phyloP scores from a whole-genome alignment of 2,329 filamentous ascomycete genomes.

The Botrytis pseudocinerea region DNA sequence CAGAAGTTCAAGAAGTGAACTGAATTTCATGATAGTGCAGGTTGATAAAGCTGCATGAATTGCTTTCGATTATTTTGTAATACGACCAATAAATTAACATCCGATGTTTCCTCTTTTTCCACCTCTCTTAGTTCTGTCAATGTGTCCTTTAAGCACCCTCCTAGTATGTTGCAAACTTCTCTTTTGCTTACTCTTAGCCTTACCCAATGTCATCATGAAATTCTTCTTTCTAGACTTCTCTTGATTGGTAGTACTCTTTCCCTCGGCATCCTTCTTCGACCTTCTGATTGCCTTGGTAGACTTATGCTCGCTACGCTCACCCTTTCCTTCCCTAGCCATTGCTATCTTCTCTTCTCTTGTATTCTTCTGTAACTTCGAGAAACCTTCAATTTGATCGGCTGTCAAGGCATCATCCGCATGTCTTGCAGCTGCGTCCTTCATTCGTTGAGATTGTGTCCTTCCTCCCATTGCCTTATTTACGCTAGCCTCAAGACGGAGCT shows the following conservation, averaged over 20 bases:
- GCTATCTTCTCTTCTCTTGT: slow-evolving; percentile 90
- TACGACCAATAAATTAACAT: slow-evolving; percentile 29
- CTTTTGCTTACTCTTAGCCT: slow-evolving; percentile 95
- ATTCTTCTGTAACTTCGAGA: slow-evolving; percentile 75
- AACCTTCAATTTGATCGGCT: slow-evolving; percentile 86
- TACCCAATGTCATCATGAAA: slow-evolving; percentile 95
- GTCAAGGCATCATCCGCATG: slow-evolving; percentile 88
- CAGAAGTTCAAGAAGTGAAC: not conserved
- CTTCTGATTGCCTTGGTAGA: slow-evolving; percentile 80
- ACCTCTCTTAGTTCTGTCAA: slow-evolving; percentile 79
- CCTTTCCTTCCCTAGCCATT: slow-evolving; percentile 79
- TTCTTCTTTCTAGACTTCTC: slow-evolving; percentile 98
- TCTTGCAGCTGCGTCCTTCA: slow-evolving; percentile 51
- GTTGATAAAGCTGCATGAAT: not conserved
- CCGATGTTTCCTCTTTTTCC: slow-evolving; percentile 72
- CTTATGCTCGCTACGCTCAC: slow-evolving; percentile 76
- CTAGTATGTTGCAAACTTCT: slow-evolving; percentile 84
- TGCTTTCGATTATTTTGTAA: slow-evolving; percentile 10
- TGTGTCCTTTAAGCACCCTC: slow-evolving; percentile 77
- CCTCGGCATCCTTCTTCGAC: slow-evolving; percentile 82
- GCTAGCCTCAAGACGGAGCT: slow-evolving; percentile 74
- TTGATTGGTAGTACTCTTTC: slow-evolving; percentile 95
- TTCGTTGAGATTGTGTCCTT: slow-evolving; percentile 42
- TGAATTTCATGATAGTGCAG: not conserved
- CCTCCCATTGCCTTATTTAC: slow-evolving; percentile 64